Evolutionary conservation across 2,329 filamentous ascomycete genomes (phyloP).

Genomic region (Epichloe elymi): DNA sequence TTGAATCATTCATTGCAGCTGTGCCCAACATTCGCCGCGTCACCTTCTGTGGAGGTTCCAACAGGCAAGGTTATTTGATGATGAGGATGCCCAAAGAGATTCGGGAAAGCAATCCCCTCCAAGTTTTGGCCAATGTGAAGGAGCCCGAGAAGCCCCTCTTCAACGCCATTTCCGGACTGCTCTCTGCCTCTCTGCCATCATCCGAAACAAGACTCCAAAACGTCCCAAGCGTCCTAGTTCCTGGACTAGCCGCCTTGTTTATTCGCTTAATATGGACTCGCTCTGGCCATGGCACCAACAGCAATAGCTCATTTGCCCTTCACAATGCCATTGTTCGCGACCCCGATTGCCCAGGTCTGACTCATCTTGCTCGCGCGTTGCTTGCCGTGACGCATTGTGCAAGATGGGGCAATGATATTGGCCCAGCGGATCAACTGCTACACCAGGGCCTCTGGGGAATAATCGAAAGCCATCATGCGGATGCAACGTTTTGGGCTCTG

Average conservation of each 20-base stretch:
- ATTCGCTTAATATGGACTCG: constrained; percentile 38
- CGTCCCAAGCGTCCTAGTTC: constrained; percentile 28
- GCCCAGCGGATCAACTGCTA: constrained; percentile 32
- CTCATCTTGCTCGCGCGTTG: constrained; percentile 57
- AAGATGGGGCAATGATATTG: constrained; percentile 55
- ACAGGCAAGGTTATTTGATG: constrained; percentile 72
- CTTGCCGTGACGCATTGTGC: constrained; percentile 60
- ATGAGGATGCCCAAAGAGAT: constrained; percentile 48
- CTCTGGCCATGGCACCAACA: constrained; percentile 32
- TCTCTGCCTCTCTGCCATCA: constrained; percentile 30
- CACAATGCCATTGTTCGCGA: constrained; percentile 57
- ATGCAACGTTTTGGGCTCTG: constrained; percentile 38
- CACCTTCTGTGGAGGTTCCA: constrained; percentile 77
- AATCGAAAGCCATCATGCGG: constrained; percentile 21
- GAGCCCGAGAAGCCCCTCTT: constrained; percentile 17
- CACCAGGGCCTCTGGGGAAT: constrained; percentile 29
- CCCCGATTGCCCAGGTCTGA: constrained; percentile 57
- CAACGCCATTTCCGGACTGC: constrained; percentile 22
- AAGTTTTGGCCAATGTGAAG: constrained; percentile 18
- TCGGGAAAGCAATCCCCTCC: constrained; percentile 53
- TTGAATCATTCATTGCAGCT: constrained; percentile 58
- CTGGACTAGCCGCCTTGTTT: constrained; percentile 32
- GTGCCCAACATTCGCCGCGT: constrained; percentile 60
- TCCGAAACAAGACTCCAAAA: constrained; percentile 18
- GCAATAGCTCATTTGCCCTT: constrained; percentile 56